Percentiles rank a stretch among this genome's conserved stretches.
Conservation (phyloP, 116 monocot genomes). For the Zostera marina region DNA sequence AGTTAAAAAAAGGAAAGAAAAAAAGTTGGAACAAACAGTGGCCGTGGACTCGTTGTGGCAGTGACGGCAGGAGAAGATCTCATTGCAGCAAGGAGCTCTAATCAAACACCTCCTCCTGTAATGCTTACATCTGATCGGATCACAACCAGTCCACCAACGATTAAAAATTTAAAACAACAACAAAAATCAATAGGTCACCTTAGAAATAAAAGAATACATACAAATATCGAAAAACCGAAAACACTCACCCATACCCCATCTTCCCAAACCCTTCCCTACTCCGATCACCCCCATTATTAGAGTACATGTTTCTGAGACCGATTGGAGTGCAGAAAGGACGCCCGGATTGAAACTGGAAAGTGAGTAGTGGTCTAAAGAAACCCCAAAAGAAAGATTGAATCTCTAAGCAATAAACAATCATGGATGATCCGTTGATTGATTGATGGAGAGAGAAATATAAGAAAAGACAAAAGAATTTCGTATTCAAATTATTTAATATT, state of each 20-base stretch:
- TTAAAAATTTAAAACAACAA: neutral
- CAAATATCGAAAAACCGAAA: neutral
- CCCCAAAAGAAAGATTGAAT: too few species aligned
- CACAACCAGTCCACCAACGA: neutral
- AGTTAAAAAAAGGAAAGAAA: constrained; percentile 4
- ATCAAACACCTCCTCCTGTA: constrained; percentile 62
- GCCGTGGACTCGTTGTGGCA: constrained; percentile 76
- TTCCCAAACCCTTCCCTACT: constrained; percentile 28
- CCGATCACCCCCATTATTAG: neutral
- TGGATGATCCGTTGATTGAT: too few species aligned
- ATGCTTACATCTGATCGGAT: constrained; percentile 51
- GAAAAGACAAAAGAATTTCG: too few species aligned
- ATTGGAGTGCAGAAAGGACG: too few species aligned
- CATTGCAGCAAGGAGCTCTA: constrained; percentile 69
- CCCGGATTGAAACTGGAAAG: too few species aligned
- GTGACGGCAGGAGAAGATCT: constrained; percentile 66
- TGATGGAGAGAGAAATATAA: too few species aligned
- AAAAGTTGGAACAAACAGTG: neutral
- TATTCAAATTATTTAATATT: too few species aligned
- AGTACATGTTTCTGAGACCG: too few species aligned
- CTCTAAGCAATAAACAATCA: too few species aligned
- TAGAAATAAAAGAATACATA: neutral
- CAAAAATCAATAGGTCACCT: neutral
- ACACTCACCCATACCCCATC: constrained; percentile 36
- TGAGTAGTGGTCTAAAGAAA: too few species aligned